These are phyloP conservation scores for Ceratorhiza oryzae-sativae DNA, from an alignment of 1,284 basidiomycete species.

Conservation along the genomic window DNA sequence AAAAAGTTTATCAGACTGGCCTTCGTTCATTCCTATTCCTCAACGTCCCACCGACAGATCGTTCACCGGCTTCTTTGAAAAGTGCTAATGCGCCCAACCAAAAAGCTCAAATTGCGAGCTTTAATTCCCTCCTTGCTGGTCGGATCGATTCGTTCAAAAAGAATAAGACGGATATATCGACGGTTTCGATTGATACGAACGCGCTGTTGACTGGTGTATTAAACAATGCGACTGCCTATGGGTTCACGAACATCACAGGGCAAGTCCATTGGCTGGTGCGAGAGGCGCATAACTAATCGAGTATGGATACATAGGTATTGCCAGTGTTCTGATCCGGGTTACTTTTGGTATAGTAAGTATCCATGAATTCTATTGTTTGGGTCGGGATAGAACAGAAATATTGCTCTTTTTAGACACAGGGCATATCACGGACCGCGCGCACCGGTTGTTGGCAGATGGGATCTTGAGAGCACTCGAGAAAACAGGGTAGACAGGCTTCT, in stretches of 20 bases:
- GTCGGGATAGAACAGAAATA: neutral
- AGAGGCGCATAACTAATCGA: neutral
- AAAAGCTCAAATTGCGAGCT: conserved; percentile 54
- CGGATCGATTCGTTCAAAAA: conserved; percentile 52
- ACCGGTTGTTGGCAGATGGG: conserved; percentile 57
- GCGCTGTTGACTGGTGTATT: conserved; percentile 59
- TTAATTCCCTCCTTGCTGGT: conserved; percentile 54
- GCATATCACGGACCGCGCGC: conserved; percentile 59
- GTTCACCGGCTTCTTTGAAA: conserved; percentile 53
- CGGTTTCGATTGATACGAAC: conserved; percentile 61
- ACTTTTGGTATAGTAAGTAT: conserved; percentile 63
- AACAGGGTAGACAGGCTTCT: conserved; percentile 4
- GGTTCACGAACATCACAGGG: conserved; percentile 62
- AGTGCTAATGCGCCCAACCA: conserved; percentile 50
- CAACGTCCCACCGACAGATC: conserved; percentile 63
- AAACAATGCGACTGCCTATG: conserved; percentile 54
- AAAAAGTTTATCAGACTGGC: conserved; percentile 55
- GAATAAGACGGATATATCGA: conserved; percentile 49
- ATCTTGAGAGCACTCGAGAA: conserved; percentile 53
- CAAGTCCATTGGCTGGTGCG: conserved; percentile 44
- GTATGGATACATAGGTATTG: conserved; percentile 55
- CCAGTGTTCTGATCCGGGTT: conserved; percentile 57
- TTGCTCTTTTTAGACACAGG: conserved; percentile 5
- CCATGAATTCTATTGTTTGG: neutral
- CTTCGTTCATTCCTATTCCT: conserved; percentile 61